Evolutionary conservation across 2,329 filamentous ascomycete genomes (phyloP).

Genomic region (Diaporthe batatas): DNA sequence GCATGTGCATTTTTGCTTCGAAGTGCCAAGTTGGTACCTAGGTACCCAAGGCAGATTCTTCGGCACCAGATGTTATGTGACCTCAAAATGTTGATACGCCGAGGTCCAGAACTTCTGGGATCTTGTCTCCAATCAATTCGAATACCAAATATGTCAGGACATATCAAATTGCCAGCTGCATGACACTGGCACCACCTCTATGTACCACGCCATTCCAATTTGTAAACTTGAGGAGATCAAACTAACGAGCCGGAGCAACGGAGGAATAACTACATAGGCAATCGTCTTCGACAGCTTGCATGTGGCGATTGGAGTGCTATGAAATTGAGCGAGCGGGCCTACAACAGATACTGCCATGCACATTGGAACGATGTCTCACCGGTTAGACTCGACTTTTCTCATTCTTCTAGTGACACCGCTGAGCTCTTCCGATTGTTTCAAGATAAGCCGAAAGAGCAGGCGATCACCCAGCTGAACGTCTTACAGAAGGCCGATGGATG

Average conservation of each 20-base stretch:
- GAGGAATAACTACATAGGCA: background rate
- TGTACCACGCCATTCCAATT: background rate
- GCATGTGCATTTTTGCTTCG: background rate
- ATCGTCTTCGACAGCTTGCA: background rate
- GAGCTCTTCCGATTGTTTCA: background rate
- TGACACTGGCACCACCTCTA: too few relatives aligned
- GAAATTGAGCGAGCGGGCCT: background rate
- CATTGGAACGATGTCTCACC: background rate
- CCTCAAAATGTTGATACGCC: background rate
- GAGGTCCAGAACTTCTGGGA: too few relatives aligned
- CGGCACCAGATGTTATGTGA: background rate
- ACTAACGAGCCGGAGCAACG: too few relatives aligned
- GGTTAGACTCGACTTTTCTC: background rate
- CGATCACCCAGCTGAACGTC: background rate
- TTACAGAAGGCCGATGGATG: background rate
- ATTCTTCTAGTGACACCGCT: background rate
- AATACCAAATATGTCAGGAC: background rate
- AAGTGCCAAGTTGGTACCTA: background rate
- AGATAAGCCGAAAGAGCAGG: background rate
- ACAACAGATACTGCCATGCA: background rate
- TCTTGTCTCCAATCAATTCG: too few relatives aligned
- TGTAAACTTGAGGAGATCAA: too few relatives aligned
- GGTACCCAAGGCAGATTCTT: background rate
- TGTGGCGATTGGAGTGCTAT: conserved; percentile 1
- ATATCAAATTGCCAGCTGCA: too few relatives aligned